Percentiles rank a stretch among this genome's conserved stretches.
Evolutionary conservation across 768 basidiomycete genomes (phyloP).

Genomic region (Suillus placidus): DNA sequence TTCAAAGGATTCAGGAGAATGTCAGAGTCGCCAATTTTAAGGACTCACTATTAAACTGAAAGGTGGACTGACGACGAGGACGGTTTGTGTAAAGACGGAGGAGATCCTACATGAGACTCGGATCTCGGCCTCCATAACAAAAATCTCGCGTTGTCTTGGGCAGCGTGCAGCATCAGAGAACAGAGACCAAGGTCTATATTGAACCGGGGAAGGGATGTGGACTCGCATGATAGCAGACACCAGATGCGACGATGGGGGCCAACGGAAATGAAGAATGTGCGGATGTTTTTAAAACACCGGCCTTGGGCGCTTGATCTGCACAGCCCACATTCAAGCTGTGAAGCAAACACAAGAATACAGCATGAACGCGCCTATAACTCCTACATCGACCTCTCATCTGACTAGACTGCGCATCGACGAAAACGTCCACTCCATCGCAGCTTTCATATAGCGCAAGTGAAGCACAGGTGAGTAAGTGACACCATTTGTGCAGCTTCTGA

Average conservation of each 20-base stretch:
- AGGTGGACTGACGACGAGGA: too few species aligned
- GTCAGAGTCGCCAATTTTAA: too few species aligned
- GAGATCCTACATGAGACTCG: too few species aligned
- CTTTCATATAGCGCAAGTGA: background rate
- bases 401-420: background rate
- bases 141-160: background rate
- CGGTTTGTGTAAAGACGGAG: too few species aligned
- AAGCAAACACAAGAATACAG: background rate
- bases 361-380: background rate
- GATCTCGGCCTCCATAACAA: background rate
- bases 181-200: background rate
- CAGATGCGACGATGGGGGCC: background rate
- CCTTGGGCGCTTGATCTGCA: background rate
- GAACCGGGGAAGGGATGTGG: too few species aligned
- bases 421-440: background rate
- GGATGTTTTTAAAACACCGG: background rate
- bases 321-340: background rate
- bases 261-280: background rate
- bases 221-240: background rate
- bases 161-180: background rate
- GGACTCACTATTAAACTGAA: too few species aligned
- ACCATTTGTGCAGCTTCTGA: background rate
- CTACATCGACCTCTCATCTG: background rate
- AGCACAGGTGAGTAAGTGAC: background rate
- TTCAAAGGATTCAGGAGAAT: too few species aligned